A percentile compares a stretch with the other conserved stretches of the same genome.
These are phyloP conservation scores for Malus orientalis DNA, from an alignment of 306 rosid genomes.

Conservation along the genomic window DNA sequence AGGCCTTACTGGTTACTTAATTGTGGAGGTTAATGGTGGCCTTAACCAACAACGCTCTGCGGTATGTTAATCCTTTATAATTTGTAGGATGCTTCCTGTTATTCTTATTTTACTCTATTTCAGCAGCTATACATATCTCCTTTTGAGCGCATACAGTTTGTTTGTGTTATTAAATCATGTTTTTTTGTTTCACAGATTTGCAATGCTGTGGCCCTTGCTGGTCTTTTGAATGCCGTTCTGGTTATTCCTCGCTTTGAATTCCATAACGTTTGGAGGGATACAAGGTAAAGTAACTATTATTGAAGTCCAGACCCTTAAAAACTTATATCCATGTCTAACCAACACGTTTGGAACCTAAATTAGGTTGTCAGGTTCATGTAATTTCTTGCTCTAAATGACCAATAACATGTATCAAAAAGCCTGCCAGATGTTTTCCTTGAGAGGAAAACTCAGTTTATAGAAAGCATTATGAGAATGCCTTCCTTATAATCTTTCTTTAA, in stretches of 20 bases:
- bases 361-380: not conserved
- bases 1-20: slow-evolving; percentile 57
- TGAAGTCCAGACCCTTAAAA: not conserved
- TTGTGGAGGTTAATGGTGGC: slow-evolving; percentile 96
- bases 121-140: not conserved
- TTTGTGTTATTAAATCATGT: not conserved
- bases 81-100: not conserved
- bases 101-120: not conserved
- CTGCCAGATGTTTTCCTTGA: not conserved
- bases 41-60: slow-evolving; percentile 98
- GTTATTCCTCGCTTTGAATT: slow-evolving; percentile 85
- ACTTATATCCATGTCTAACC: not conserved
- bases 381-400: not conserved
- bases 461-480: not conserved
- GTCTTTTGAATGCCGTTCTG: slow-evolving; percentile 74
- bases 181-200: slow-evolving; percentile 51
- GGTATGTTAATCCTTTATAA: slow-evolving; percentile 29
- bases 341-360: not conserved
- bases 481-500: not conserved
- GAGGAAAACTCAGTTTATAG: not conserved
- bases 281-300: slow-evolving; percentile 47
- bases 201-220: slow-evolving; percentile 97
- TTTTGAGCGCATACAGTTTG: not conserved
- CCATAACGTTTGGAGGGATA: slow-evolving; percentile 89
- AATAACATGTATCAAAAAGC: not conserved